These are phyloP conservation scores for Colletotrichum siamense DNA, from an alignment of 2,329 filamentous ascomycete species.

Conservation along the genomic window DNA sequence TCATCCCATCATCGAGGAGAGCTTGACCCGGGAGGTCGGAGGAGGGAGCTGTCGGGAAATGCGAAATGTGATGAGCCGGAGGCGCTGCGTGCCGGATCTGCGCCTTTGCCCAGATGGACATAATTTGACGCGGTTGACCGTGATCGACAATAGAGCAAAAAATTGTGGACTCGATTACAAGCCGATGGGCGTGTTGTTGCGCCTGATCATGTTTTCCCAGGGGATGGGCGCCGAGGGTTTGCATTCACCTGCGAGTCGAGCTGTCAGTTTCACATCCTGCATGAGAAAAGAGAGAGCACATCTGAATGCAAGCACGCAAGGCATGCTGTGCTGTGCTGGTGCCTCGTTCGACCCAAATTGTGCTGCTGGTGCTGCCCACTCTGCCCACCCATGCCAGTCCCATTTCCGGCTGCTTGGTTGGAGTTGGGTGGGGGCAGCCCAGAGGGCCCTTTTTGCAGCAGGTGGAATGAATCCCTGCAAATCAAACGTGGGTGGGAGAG, in stretches of 20 bases:
- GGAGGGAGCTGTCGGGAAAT: background rate
- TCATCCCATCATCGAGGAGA: background rate
- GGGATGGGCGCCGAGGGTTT: constrained; percentile 38
- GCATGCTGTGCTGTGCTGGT: background rate
- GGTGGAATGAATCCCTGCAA: background rate
- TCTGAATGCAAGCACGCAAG: background rate
- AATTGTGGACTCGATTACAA: background rate
- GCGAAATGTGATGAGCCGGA: constrained; percentile 1
- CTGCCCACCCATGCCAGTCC: constrained; percentile 1
- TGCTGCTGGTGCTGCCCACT: background rate
- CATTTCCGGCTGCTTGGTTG: constrained; percentile 11
- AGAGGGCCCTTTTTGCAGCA: background rate
- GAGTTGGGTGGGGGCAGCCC: background rate
- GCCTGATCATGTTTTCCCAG: constrained; percentile 43
- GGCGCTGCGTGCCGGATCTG: background rate
- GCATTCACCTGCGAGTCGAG: constrained; percentile 35
- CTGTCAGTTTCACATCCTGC: background rate
- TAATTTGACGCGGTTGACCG: background rate
- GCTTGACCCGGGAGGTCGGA: background rate
- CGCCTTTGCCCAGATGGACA: background rate
- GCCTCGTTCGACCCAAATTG: background rate
- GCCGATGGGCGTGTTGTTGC: constrained; percentile 30
- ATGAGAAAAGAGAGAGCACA: background rate
- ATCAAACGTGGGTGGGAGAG: background rate
- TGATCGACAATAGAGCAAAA: background rate